Conservation (phyloP, 2,329 filamentous ascomycete species). For the Cladosporium oxysporum region DNA sequence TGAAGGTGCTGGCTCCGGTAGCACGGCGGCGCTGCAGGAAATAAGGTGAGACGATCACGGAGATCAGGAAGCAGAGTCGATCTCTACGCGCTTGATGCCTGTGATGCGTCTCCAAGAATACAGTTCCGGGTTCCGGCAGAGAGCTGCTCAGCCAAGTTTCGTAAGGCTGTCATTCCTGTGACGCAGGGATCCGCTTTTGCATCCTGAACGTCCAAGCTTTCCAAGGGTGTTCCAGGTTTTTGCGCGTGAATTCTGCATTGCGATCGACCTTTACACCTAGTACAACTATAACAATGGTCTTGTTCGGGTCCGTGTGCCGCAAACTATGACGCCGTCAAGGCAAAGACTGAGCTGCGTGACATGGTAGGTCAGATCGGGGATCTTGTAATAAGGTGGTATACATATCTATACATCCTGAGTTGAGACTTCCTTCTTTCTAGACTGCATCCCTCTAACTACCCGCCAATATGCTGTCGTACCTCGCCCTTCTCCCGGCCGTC, state of each 20-base stretch:
- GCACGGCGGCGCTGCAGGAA: not conserved
- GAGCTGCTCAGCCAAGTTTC: not conserved
- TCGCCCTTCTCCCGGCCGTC: constrained; percentile 17
- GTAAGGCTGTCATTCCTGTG: not conserved
- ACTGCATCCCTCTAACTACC: not conserved
- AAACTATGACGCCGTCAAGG: constrained; percentile 4
- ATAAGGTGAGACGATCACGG: not conserved
- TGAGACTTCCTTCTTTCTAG: not conserved
- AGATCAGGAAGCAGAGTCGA: constrained; percentile 8
- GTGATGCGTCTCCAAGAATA: not conserved
- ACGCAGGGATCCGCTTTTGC: constrained; percentile 10
- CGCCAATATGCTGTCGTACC: constrained; percentile 13
- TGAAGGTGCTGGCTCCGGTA: not conserved
- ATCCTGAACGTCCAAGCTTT: constrained; percentile 9
- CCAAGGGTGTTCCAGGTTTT: constrained; percentile 13
- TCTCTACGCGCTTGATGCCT: not conserved
- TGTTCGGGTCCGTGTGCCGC: constrained; percentile 10
- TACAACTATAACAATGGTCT: constrained; percentile 4
- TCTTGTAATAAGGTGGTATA: not conserved
- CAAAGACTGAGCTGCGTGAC: not conserved
- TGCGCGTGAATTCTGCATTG: not conserved
- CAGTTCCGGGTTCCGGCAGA: not conserved
- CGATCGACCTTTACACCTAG: constrained; percentile 3
- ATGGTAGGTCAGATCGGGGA: constrained; percentile 8
- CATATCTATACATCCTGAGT: not conserved